These are phyloP conservation scores for Umbellularia californica DNA, from an alignment of 164 flowering plant species.

Conservation along the genomic window DNA sequence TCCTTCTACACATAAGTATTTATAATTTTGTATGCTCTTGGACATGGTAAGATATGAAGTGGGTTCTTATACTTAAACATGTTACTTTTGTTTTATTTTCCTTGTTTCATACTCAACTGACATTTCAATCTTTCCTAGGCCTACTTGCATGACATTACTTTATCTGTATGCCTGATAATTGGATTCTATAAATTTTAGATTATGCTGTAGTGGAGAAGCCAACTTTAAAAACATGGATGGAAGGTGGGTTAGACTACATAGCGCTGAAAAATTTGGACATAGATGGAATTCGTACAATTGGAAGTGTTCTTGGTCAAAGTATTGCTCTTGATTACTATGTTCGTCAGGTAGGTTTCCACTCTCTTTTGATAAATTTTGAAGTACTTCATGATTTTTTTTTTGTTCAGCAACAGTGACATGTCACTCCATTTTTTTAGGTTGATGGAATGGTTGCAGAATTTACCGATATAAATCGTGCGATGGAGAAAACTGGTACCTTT, in stretches of 20 bases:
- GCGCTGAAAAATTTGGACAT: constrained; percentile 68
- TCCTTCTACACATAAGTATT: no score
- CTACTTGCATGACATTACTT: background rate
- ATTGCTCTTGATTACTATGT: constrained; percentile 94
- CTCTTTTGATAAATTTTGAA: background rate
- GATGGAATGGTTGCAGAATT: constrained; percentile 97
- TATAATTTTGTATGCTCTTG: no score
- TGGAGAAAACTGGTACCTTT: constrained; percentile 95
- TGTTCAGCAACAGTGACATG: background rate
- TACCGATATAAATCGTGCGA: constrained; percentile 85
- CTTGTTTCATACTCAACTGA: background rate
- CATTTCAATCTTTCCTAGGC: background rate
- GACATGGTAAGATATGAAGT: no score
- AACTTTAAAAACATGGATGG: constrained; percentile 70
- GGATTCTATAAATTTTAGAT: constrained; percentile 31
- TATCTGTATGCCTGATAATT: background rate
- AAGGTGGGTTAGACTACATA: constrained; percentile 80
- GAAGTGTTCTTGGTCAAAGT: constrained; percentile 97
- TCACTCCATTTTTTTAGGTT: constrained; percentile 40
- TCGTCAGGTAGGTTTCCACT: constrained; percentile 53
- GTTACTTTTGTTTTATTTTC: background rate
- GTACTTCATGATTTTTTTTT: background rate
- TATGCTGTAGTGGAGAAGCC: constrained; percentile 88
- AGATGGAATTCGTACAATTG: constrained; percentile 88
- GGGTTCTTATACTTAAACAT: background rate